Evolutionary conservation across 306 rosid genomes (phyloP), one percentile per base, ranked within the genome.

Genomic region (Acacia melanoxylon): DNA sequence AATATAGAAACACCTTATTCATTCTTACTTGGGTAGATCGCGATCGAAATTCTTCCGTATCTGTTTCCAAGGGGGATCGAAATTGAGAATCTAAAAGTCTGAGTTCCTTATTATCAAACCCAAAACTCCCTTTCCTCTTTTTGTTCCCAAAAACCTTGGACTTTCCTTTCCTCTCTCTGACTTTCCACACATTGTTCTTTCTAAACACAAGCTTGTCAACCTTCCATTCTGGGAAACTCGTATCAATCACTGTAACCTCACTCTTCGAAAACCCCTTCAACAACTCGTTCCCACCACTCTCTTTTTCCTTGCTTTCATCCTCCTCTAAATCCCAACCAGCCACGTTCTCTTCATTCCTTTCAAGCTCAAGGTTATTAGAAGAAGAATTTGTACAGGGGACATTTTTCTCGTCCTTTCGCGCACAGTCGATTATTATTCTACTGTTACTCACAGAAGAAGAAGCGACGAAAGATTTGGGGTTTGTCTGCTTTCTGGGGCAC

Each of bases 161-260:
- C 81, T 88, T 91, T 0, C 82, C 83, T 87, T 89, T 93, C 86
- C 88, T 95, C 68, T 93, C 98, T 90, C 93, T 89, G 31, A 93
- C 89, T 84, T 91, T 93, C 99, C 99, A 95, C 61, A 91, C 88
- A 51, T 72, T 90, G 45, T 87, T 89, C 74, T 89, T 93, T 82
- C 97, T 86, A 86, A 91, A 95, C 71, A 93, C 92, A 24, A 92
- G 73, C 84, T 89, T 95, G 44, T 93, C 97, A 49, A 89, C 83
- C 87, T 95, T 95, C 99, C 98, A 95, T 3, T 74, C 79, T 9
- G 84, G 80, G 17, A 78, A 82, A 74, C 99, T 95, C 29, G 98
- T 95, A 73, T 95, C 99, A 33, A 95, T 93, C 77, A 95, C 94
- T 0, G 99, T 95, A 51, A 93, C 96, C 78, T 95, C 99, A 46